Conservation (phyloP, 352 stramenopile species). For the Phytophthora boehmeriae region DNA sequence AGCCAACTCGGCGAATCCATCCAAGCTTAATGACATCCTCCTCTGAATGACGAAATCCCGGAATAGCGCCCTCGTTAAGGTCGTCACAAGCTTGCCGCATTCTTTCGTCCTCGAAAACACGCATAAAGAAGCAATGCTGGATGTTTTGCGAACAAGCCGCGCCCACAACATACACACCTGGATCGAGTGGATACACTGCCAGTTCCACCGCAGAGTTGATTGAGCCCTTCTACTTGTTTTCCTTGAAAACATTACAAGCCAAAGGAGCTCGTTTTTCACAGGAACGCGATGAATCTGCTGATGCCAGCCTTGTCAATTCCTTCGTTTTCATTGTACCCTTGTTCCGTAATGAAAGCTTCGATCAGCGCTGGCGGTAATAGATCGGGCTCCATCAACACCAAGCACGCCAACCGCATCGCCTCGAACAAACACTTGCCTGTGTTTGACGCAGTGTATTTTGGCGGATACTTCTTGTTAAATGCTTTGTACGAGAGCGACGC, state of each 20-base stretch:
- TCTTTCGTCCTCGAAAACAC: no score
- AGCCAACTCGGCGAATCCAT: no score
- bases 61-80: no score
- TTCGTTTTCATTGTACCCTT: background rate
- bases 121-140: conserved; percentile 11
- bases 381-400: background rate
- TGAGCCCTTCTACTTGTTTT: background rate
- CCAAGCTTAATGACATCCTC: background rate
- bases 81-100: no score
- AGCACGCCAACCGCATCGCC: background rate
- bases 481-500: background rate
- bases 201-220: background rate
- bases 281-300: conserved; percentile 1
- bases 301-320: no score
- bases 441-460: background rate
- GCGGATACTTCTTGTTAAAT: conserved; percentile 4
- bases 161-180: conserved; percentile 5
- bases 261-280: background rate
- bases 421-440: background rate
- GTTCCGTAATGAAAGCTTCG: background rate
- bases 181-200: background rate
- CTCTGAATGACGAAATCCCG: no score
- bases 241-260: conserved; percentile 4
- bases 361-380: no score
- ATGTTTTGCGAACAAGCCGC: background rate